These are phyloP conservation scores for Salix dunnii DNA, from an alignment of 345 rosid genomes.

Conservation along the genomic window DNA sequence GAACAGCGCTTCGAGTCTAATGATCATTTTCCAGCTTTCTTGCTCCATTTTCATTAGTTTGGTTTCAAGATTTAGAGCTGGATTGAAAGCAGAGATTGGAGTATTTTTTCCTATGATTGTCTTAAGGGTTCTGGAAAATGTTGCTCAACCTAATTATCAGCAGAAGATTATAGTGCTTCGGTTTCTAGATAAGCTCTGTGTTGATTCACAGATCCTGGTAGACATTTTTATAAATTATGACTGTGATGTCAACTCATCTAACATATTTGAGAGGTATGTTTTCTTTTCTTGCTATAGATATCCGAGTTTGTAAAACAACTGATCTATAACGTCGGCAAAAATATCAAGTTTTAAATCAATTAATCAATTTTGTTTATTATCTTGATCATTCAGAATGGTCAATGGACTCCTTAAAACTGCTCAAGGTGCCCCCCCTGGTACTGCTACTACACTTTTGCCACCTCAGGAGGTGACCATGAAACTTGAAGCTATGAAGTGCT, in stretches of 20 bases:
- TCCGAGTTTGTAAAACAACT: not conserved
- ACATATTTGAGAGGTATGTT: conserved; percentile 94
- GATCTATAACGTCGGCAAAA: not conserved
- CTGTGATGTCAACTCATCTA: conserved; percentile 97
- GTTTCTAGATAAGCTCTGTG: conserved; percentile 89
- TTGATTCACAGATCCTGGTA: conserved; percentile 94
- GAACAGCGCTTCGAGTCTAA: conserved; percentile 91
- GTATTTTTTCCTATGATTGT: conserved; percentile 99
- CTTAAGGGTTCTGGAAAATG: conserved; percentile 91
- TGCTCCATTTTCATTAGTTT: conserved; percentile 98
- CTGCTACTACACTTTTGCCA: conserved; percentile 73
- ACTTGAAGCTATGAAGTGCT: conserved; percentile 96
- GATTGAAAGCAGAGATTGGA: conserved; percentile 99
- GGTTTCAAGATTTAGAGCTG: conserved; percentile 95
- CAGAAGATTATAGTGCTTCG: conserved; percentile 99
- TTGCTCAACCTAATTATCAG: conserved; percentile 95
- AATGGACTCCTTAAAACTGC: conserved; percentile 99
- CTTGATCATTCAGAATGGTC: conserved; percentile 70
- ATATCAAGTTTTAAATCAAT: not conserved
- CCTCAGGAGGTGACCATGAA: conserved; percentile 92
- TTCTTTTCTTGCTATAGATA: not conserved
- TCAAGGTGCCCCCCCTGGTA: conserved; percentile 92
- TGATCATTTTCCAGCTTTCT: conserved; percentile 99
- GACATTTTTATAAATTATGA: conserved; percentile 98
- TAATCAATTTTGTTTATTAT: conserved; percentile 3